Base-by-base conservation (phyloP, 805 yeast genomes). In the Nakazawaea laoshanensis region DNA sequence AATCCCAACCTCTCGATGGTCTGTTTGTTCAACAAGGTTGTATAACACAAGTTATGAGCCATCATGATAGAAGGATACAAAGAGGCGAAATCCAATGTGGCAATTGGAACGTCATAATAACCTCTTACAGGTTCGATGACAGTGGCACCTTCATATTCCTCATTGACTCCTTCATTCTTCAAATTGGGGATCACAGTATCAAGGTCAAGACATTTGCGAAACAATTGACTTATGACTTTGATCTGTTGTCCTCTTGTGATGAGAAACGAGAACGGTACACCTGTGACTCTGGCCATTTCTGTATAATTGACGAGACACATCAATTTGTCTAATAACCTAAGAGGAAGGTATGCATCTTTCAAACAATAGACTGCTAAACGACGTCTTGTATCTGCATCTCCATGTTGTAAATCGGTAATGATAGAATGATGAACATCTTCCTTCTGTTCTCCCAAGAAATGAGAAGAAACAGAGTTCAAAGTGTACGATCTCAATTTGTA, bases 221-320 rank as follows among this genome's bases (percentile, higher is more conserved):
- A 92, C 30, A 92, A 64, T 59, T 92, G 99, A 0, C 97, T 88
- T 31, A 92, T 77, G 49, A 92, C 99, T 55, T 92, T 92, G 55
- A 92, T 89, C 57, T 94, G 98, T 61, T 92, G 99, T 24, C 99
- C 99, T 51, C 99, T 72, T 11, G 94, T 55, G 27, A 92, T 61
- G 40, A 92, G 66, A 50, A 77, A 89, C 1, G 96, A 81, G 48
- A 92, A 86, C 0, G 99, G 98, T 8, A 92, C 97, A 43, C 99
- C 99, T 0, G 98, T 92, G 18, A 92, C 99, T 63, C 99, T 79
- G 2, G 98, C 96, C 99, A 92, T 92, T 59, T 92, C 99, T 1
- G 96, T 89, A 57, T 92, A 92, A 50, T 92, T 92, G 40, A 94
- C 94, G 40, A 92, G 64, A 47, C 96, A 87, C 98, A 92, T 94